These are phyloP conservation scores for Tricholomella constricta DNA, from an alignment of 768 basidiomycete species.

Conservation along the genomic window DNA sequence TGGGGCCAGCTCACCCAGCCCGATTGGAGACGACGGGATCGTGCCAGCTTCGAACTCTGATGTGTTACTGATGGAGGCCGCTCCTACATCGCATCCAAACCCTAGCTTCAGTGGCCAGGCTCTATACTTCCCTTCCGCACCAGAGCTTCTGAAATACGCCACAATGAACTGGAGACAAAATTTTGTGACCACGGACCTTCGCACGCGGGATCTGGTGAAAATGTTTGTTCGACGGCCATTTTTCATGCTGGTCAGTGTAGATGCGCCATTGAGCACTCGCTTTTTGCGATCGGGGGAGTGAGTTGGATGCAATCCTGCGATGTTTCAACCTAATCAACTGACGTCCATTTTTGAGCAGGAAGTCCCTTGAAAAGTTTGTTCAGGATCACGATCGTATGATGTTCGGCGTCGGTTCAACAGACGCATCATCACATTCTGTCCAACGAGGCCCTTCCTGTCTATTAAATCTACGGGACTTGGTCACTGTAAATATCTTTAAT, in stretches of 20 bases:
- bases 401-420: slow-evolving; percentile 48
- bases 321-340: not conserved
- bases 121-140: slow-evolving; percentile 46
- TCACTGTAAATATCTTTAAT: slow-evolving; percentile 66
- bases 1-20: not conserved
- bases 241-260: slow-evolving; percentile 80
- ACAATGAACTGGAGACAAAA: slow-evolving; percentile 80
- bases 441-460: slow-evolving; percentile 17
- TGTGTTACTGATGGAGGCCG: slow-evolving; percentile 10
- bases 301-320: slow-evolving; percentile 17
- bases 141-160: slow-evolving; percentile 66
- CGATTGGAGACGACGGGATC: not conserved
- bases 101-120: slow-evolving; percentile 17
- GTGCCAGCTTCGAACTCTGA: slow-evolving; percentile 21
- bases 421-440: slow-evolving; percentile 27
- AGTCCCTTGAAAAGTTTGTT: slow-evolving; percentile 74
- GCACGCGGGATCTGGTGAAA: slow-evolving; percentile 55
- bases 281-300: slow-evolving; percentile 61
- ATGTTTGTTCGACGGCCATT: slow-evolving; percentile 86
- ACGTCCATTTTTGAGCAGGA: slow-evolving; percentile 4
- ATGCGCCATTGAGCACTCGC: slow-evolving; percentile 77
- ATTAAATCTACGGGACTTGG: slow-evolving; percentile 43
- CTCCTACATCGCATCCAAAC: slow-evolving; percentile 31
- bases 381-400: slow-evolving; percentile 65
- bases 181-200: slow-evolving; percentile 81